These are phyloP conservation scores for Gonapodya sp. DNA, from an alignment of 192 early-diverging fungal species.

Conservation along the genomic window DNA sequence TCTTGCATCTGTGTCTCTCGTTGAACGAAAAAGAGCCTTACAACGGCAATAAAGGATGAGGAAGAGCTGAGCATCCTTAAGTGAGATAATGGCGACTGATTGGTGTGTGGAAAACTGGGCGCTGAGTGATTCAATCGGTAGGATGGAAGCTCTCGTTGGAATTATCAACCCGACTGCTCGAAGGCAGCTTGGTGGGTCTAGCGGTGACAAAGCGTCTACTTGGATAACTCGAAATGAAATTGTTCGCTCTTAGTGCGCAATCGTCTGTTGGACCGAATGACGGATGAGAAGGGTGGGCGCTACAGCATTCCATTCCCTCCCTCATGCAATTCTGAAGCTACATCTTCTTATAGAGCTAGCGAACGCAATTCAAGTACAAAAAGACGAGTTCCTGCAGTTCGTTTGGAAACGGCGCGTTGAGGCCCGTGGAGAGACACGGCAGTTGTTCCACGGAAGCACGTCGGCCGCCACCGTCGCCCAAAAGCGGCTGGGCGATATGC, in stretches of 20 bases:
- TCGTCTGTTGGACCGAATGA: slow-evolving; percentile 34
- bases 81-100: too few relatives aligned
- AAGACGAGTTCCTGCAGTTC: slow-evolving; percentile 44
- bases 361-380: slow-evolving; percentile 31
- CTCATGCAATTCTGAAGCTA: background rate
- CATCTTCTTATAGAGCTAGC: slow-evolving; percentile 27
- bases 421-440: slow-evolving; percentile 28
- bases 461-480: background rate
- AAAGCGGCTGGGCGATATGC: background rate
- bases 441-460: slow-evolving; percentile 34
- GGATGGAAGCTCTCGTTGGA: slow-evolving; percentile 39
- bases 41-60: background rate
- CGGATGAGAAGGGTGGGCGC: slow-evolving; percentile 38
- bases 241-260: slow-evolving; percentile 21
- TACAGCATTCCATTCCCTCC: background rate
- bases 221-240: too few relatives aligned
- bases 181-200: slow-evolving; percentile 25
- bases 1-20: too few relatives aligned
- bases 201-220: too few relatives aligned
- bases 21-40: background rate
- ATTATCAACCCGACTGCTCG: slow-evolving; percentile 33
- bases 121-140: background rate
- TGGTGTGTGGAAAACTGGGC: too few relatives aligned
- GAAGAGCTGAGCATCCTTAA: background rate
- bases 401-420: slow-evolving; percentile 40